Percentiles rank a stretch among this genome's conserved stretches.
phyloP scores from a whole-genome alignment of 2,329 filamentous ascomycete genomes.

The Cyphellophora attinorum region DNA sequence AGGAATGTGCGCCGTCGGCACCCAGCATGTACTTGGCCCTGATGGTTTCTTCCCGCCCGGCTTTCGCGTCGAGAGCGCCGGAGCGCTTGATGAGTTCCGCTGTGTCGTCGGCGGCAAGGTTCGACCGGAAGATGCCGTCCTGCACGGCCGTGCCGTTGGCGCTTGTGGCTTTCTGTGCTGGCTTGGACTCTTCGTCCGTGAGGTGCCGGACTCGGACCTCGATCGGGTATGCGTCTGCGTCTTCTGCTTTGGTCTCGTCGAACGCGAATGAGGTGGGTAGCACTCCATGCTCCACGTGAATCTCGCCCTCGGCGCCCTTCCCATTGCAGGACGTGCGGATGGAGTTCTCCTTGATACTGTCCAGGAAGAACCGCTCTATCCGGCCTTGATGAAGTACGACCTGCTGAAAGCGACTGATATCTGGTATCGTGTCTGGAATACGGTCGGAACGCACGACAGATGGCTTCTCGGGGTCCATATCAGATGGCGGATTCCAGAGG shows the following conservation, averaged over 20 bases:
- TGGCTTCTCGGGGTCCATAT: conserved; percentile 45
- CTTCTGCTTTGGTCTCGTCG: conserved; percentile 40
- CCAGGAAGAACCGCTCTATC: conserved; percentile 58
- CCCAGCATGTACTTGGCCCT: conserved; percentile 45
- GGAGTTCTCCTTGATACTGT: conserved; percentile 47
- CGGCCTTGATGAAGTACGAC: conserved; percentile 62
- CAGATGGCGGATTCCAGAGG: conserved; percentile 55
- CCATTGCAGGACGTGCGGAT: conserved; percentile 1
- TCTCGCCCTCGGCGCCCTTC: conserved; percentile 25
- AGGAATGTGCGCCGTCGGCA: conserved; percentile 59
- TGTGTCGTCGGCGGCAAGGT: conserved; percentile 48
- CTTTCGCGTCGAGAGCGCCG: conserved; percentile 44
- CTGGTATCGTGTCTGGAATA: conserved; percentile 53
- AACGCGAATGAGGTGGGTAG: conserved; percentile 48
- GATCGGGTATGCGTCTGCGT: conserved; percentile 48
- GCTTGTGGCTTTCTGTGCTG: conserved; percentile 30
- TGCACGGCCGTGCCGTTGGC: conserved; percentile 22
- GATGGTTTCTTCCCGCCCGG: conserved; percentile 7
- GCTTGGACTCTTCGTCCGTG: conserved; percentile 48
- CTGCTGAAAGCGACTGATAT: conserved; percentile 54
- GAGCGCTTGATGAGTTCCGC: conserved; percentile 38
- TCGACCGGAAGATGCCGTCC: conserved; percentile 53
- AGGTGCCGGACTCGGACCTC: conserved; percentile 50
- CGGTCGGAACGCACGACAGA: conserved; percentile 48
- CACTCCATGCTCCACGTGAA: conserved; percentile 51